These are phyloP conservation scores for Triglochin maritima DNA, from an alignment of 106 monocot genomes.

Conservation along the genomic window DNA sequence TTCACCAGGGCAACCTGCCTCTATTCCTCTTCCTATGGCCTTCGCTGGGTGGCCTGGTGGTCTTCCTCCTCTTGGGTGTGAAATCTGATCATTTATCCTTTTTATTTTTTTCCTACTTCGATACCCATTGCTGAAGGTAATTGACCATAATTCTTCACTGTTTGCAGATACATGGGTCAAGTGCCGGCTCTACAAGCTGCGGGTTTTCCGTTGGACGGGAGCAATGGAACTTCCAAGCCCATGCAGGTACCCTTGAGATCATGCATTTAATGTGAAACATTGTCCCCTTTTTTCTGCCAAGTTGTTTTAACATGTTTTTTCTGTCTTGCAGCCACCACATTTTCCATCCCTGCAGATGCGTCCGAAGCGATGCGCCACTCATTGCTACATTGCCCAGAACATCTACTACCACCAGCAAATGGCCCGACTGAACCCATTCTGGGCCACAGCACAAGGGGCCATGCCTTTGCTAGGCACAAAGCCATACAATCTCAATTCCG, in stretches of 20 bases:
- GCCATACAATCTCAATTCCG: conserved; percentile 46
- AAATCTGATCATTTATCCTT: conserved; percentile 3
- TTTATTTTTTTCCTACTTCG: neutral
- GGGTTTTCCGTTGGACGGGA: conserved; percentile 35
- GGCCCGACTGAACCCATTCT: conserved; percentile 51
- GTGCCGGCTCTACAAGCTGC: conserved; percentile 48
- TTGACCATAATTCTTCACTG: neutral
- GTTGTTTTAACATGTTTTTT: neutral
- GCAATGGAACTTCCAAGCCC: conserved; percentile 25
- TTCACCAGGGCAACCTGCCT: conserved; percentile 29
- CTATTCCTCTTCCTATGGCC: conserved; percentile 34
- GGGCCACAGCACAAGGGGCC: conserved; percentile 35
- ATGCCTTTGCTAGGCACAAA: conserved; percentile 39
- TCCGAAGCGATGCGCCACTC: conserved; percentile 68
- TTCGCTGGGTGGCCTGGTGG: conserved; percentile 61
- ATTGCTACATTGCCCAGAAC: conserved; percentile 74
- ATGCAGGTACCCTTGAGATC: conserved; percentile 27
- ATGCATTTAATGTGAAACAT: neutral
- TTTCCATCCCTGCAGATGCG: conserved; percentile 28
- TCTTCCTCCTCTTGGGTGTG: conserved; percentile 81
- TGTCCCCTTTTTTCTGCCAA: neutral
- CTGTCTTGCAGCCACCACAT: conserved; percentile 20
- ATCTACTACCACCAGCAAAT: conserved; percentile 66
- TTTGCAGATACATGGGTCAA: conserved; percentile 66
- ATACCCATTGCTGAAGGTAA: neutral